phyloP scores from a whole-genome alignment of 1,139 yeast genomes.

The Sugiyamaella japonica region DNA sequence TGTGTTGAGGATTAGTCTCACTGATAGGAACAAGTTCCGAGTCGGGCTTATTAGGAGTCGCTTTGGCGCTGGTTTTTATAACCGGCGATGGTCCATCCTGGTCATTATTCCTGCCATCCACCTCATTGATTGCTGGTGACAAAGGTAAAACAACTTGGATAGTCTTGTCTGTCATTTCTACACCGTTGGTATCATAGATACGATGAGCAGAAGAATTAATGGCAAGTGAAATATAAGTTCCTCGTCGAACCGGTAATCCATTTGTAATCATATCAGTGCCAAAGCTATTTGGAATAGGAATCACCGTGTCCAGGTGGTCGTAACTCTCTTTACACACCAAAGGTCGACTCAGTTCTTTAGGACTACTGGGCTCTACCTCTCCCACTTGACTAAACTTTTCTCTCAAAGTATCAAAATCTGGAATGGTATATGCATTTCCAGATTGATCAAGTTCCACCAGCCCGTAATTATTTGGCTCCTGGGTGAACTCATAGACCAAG shows the following conservation, averaged over 20 bases:
- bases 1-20: neutral
- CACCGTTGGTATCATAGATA: constrained; percentile 52
- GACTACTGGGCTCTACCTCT: constrained; percentile 22
- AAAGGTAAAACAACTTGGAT: constrained; percentile 20
- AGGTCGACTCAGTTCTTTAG: constrained; percentile 26
- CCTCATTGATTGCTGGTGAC: neutral
- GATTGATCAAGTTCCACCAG: constrained; percentile 60
- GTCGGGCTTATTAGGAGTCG: neutral
- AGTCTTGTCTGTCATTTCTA: constrained; percentile 51
- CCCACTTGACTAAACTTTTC: constrained; percentile 19
- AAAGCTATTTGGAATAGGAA: constrained; percentile 34
- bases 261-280: constrained; percentile 32
- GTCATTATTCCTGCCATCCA: too few relatives aligned
- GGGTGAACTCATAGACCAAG: constrained; percentile 84
- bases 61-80: neutral
- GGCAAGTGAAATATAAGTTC: constrained; percentile 46
- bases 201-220: constrained; percentile 46
- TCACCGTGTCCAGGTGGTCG: constrained; percentile 34
- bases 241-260: constrained; percentile 40
- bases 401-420: constrained; percentile 39
- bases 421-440: constrained; percentile 50
- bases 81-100: constrained; percentile 1
- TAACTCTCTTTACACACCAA: constrained; percentile 33
- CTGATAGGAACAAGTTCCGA: constrained; percentile 5
- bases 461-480: constrained; percentile 88